Evolutionary conservation across 768 basidiomycete species (phyloP), one percentile per base, ranked within the genome.

Genomic region (Agrocybe chaxingu): DNA sequence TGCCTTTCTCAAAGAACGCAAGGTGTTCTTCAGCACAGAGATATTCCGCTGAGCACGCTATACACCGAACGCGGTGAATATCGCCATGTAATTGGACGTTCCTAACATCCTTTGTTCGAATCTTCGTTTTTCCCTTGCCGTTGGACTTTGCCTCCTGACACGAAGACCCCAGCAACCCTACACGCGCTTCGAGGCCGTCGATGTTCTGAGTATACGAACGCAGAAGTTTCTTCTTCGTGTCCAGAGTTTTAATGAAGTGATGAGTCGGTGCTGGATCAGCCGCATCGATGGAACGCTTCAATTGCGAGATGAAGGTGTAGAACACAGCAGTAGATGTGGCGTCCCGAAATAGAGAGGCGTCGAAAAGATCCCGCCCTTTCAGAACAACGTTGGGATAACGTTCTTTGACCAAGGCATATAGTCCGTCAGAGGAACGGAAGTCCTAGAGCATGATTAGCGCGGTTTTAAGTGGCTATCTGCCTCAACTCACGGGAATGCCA

Each of bases 141-240:
- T 63, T 72, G 0, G 66, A 66, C 50, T 72, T 75, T 3, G 72
- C 77, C 7, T 75, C 77, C 40, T 78, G 73, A 56, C 79, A 80
- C 2, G 85, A 80, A 52, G 77, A 84, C 39, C 89, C 79, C 34
- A 81, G 69, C 6, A 99, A 74, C 1, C 95, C 95, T 0, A 81
- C 81, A 47, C 77, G 75, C 59, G 84, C 87, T 63, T 99, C 97
- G 9, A 99, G 70, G 8, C 93, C 96, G 68, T 99, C 97, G 40
- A 99, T 95, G 65, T 99, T 99, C 70, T 99, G 97, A 1, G 97
- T 98, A 66, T 98, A 99, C 9, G 87, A 89, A 51, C 97, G 81
- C 19, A 96, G 64, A 8, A 99, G 71, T 67, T 88, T 94, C 44
- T 85, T 85, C 67, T 91, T 93, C 11, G 78, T 66, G 56, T 97